These are phyloP conservation scores for Daedaleopsis nitida DNA, from an alignment of 768 basidiomycete genomes.

Conservation along the genomic window DNA sequence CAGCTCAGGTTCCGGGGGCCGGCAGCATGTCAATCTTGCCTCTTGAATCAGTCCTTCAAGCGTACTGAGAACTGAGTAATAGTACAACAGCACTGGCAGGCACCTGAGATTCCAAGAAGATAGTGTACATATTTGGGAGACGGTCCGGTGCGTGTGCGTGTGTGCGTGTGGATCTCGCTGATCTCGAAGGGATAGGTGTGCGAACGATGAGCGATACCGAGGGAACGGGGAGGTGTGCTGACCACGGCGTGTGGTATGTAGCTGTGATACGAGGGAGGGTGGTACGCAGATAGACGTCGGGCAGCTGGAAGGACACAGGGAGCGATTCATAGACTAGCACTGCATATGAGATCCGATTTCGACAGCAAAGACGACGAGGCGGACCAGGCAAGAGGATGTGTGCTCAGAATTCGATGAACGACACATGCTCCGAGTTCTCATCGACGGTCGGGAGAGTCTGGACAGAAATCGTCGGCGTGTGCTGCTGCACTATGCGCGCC, in stretches of 20 bases:
- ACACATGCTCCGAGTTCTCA: conserved; percentile 29
- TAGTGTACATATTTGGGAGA: neutral
- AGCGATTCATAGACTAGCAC: neutral
- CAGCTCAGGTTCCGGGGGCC: neutral
- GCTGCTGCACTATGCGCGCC: neutral
- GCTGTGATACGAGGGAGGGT: neutral
- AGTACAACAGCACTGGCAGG: neutral
- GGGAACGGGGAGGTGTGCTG: neutral
- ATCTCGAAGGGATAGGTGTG: neutral
- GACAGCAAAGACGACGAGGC: neutral
- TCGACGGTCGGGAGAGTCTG: conserved; percentile 25
- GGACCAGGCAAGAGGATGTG: too few species aligned
- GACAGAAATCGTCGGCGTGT: conserved; percentile 11
- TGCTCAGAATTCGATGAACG: conserved; percentile 26
- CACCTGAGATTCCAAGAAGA: neutral
- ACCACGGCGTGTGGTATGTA: neutral
- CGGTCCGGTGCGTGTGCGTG: neutral
- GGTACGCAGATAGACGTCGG: conserved; percentile 9
- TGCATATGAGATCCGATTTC: neutral
- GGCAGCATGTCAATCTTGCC: neutral
- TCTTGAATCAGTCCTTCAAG: too few species aligned
- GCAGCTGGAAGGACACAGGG: conserved; percentile 2
- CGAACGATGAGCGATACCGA: neutral
- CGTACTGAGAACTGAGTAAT: neutral
- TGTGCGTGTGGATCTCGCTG: neutral